Conservation (phyloP, 106 monocot species). For the Alisma plantagoaquatica region DNA sequence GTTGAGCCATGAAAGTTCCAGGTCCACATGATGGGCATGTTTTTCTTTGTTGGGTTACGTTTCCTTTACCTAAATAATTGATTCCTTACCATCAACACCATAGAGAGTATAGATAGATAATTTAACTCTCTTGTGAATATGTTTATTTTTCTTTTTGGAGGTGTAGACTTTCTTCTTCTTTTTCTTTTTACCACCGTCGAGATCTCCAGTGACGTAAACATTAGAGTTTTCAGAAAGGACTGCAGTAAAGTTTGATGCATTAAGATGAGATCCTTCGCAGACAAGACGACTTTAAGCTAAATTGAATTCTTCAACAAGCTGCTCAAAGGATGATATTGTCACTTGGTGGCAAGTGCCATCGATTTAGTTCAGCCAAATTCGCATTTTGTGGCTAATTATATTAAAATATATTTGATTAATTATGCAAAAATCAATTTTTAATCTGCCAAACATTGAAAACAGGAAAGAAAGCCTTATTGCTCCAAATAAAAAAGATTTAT, state of each 20-base stretch:
- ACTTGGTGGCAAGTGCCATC: neutral
- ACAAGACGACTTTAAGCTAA: neutral
- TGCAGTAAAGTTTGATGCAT: neutral
- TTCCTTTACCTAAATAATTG: neutral
- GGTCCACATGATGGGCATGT: neutral
- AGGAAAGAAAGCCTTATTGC: no score
- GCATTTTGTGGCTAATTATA: constrained; percentile 1
- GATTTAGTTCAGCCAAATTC: neutral
- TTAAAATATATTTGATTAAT: constrained; percentile 1
- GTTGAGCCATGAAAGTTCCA: neutral
- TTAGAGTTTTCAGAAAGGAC: neutral
- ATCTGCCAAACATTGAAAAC: no score
- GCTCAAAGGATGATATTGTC: neutral
- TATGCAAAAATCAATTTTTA: neutral
- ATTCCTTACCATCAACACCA: neutral
- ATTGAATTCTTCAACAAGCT: neutral
- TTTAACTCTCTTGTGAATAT: neutral
- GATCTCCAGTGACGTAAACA: neutral
- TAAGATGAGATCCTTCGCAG: neutral
- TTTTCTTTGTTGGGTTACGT: neutral
- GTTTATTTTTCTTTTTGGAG: constrained; percentile 1
- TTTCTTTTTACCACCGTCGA: neutral
- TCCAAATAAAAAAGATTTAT: no score
- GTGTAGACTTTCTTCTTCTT: neutral
- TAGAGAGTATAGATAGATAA: neutral